phyloP scores from a whole-genome alignment of 108 stramenopile genomes.

The Nannochloropsis granulata region DNA sequence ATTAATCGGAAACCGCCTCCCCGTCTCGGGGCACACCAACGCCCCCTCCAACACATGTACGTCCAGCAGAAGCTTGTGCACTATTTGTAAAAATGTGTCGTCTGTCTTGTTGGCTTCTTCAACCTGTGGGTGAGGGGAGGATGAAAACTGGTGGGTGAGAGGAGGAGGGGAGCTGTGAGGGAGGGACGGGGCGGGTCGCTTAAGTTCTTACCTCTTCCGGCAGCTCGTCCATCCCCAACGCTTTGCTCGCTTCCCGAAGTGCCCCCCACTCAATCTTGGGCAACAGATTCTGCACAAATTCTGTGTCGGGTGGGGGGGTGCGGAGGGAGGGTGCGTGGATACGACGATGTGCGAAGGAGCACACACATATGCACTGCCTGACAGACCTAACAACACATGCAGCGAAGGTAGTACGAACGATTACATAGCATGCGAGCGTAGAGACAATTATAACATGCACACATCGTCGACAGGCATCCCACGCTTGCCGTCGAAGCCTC shows the following conservation, averaged over 20 bases:
- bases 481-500: background rate
- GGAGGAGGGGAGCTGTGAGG: background rate
- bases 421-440: background rate
- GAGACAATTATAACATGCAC: background rate
- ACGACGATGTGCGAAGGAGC: too few relatives aligned
- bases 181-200: background rate
- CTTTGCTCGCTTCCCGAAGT: background rate
- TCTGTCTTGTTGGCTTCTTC: background rate
- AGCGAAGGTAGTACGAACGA: background rate
- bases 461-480: background rate
- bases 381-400: too few relatives aligned
- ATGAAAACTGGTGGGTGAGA: background rate
- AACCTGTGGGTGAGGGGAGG: background rate
- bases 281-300: background rate
- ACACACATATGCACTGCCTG: too few relatives aligned
- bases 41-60: conserved; percentile 70
- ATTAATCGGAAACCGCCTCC: conserved; percentile 69
- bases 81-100: conserved; percentile 9
- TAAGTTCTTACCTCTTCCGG: conserved; percentile 9
- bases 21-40: conserved; percentile 76
- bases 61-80: conserved; percentile 36
- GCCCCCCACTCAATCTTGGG: background rate
- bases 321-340: too few relatives aligned
- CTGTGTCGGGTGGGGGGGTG: background rate
- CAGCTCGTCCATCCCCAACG: conserved; percentile 1